These are phyloP conservation scores for Typha latifolia DNA, from an alignment of 176 grass and related monocot species.

Conservation along the genomic window DNA sequence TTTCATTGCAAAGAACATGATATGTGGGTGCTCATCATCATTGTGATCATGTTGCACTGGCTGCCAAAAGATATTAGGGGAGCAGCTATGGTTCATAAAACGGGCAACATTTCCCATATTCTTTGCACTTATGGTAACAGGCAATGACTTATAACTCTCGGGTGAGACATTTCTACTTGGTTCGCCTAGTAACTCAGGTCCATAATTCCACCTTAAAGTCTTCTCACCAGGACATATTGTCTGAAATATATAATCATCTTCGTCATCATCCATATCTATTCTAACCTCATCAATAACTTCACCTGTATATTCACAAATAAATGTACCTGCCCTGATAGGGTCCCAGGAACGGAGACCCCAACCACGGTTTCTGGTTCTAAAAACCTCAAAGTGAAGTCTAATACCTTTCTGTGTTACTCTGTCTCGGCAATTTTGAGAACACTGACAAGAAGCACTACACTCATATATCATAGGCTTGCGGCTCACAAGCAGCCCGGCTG, in stretches of 20 bases:
- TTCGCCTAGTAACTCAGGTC: slow-evolving; percentile 59
- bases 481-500: slow-evolving; percentile 62
- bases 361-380: slow-evolving; percentile 67
- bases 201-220: slow-evolving; percentile 75
- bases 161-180: slow-evolving; percentile 29
- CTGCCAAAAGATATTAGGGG: slow-evolving; percentile 80
- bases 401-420: slow-evolving; percentile 69
- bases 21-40: slow-evolving; percentile 55
- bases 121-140: slow-evolving; percentile 76
- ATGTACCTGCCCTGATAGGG: slow-evolving; percentile 73
- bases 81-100: slow-evolving; percentile 93
- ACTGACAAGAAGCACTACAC: slow-evolving; percentile 55
- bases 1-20: slow-evolving; percentile 94
- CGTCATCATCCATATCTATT: slow-evolving; percentile 40
- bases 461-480: slow-evolving; percentile 69
- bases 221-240: slow-evolving; percentile 45
- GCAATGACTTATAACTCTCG: slow-evolving; percentile 49
- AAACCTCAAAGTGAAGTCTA: slow-evolving; percentile 82
- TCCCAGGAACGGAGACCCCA: slow-evolving; percentile 95
- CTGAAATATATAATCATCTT: slow-evolving; percentile 72
- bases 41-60: slow-evolving; percentile 74
- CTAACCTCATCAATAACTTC: slow-evolving; percentile 48
- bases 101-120: slow-evolving; percentile 66
- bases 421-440: slow-evolving; percentile 69
- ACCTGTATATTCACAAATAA: slow-evolving; percentile 78